Percentiles rank a stretch among this genome's conserved stretches.
These are phyloP conservation scores for Claviceps citrina DNA, from an alignment of 2,329 filamentous ascomycete species.

Conservation along the genomic window DNA sequence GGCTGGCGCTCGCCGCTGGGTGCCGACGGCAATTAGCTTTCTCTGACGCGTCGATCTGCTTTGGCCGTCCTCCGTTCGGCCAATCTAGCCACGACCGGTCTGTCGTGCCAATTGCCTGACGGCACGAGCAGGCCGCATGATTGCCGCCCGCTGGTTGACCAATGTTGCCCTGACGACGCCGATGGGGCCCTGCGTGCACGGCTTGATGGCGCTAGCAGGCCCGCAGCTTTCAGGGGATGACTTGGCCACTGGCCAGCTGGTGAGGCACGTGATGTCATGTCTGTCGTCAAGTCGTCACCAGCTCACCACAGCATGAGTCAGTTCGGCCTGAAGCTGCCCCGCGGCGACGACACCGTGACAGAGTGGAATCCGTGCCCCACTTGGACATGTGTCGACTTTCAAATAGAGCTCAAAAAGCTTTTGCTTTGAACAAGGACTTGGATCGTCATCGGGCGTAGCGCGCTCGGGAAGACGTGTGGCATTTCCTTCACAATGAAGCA, in stretches of 20 bases:
- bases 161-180: conserved; percentile 1
- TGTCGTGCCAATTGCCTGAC: no score
- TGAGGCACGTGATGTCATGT: conserved; percentile 6
- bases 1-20: background rate
- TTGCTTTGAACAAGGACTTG: background rate
- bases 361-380: conserved; percentile 4
- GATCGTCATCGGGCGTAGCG: background rate
- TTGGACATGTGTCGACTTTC: background rate
- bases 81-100: no score
- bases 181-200: background rate
- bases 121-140: no score
- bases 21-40: background rate
- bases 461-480: background rate
- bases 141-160: background rate
- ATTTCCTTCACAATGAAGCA: conserved; percentile 48
- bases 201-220: background rate
- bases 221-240: background rate
- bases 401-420: background rate
- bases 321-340: conserved; percentile 6
- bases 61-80: background rate
- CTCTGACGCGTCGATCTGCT: background rate
- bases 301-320: conserved; percentile 3
- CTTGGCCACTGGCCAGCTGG: no score
- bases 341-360: background rate
- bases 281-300: no score